Base-by-base conservation (phyloP, 768 basidiomycete genomes). In the Paxillus rubicundulus region DNA sequence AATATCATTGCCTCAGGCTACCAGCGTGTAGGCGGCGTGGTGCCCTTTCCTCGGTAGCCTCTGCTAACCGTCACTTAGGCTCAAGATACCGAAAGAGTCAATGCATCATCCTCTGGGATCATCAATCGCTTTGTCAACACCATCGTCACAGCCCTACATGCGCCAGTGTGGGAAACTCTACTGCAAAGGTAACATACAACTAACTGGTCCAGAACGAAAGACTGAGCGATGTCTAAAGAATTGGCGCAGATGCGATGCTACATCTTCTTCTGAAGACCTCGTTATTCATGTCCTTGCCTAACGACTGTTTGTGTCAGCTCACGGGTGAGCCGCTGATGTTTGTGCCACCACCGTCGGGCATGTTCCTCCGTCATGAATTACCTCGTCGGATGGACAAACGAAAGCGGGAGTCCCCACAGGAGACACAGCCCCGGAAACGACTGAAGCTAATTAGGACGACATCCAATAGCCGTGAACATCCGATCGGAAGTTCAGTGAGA, bases 281-380 rank as follows among this genome's bases (percentile, higher is more conserved):
- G 9, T 55, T 95, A 16, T 98, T 93, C 65, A 62, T 87, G 14
- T 74, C 87, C 2, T 69, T 97, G 18, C 87, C 88, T 0, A 96
- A 97, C 61, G 84, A 82, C 17, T 95, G 92, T 62, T 78, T 86
- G 34, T 88, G 88, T 55, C 95, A 98, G 67, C 65, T 97, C 52
- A 82, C 86, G 0, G 95, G 95, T 4, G 74, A 75, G 33, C 85
- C 89, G 0, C 65, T 96, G 20, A 72, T 83, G 21, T 75, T 78
- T 34, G 57, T 72, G 1, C 70, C 68, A 13, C 57, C 70, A 59
- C 67, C 68, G 1, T 46, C 46, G 0, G 49, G 52, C 5, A 53
- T 50, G 18, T 51, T 53, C 21, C 53, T 70, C 34, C 45, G 51
- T 2, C 49, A 24, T 4, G 59, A 47, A 13, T 17, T 27, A 7